Conservation (phyloP, 305 asterid species). For the Fraxinus greggii region DNA sequence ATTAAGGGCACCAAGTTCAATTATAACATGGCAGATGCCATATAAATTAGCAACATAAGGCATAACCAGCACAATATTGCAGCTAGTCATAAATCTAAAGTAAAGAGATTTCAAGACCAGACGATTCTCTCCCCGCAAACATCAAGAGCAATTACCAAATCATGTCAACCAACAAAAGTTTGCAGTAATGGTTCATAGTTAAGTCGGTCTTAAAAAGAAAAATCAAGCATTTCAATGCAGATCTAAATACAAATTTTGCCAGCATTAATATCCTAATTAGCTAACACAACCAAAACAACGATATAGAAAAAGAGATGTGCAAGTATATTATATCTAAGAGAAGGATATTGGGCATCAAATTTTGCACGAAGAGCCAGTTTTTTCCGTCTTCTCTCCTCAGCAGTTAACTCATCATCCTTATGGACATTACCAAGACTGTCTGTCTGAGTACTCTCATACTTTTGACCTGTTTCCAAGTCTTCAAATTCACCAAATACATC, state of each 20-base stretch:
- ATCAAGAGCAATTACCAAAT: slow-evolving; percentile 12
- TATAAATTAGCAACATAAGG: slow-evolving; percentile 7
- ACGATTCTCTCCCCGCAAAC: slow-evolving; percentile 9
- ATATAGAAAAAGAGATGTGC: slow-evolving; percentile 16
- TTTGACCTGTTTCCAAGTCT: slow-evolving; percentile 93
- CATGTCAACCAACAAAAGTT: slow-evolving; percentile 2
- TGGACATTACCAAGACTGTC: slow-evolving; percentile 30
- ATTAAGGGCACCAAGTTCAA: slow-evolving; percentile 57
- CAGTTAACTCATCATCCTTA: slow-evolving; percentile 45
- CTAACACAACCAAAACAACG: not conserved
- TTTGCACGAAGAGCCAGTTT: slow-evolving; percentile 89
- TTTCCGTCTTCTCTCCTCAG: slow-evolving; percentile 74
- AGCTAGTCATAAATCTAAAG: slow-evolving; percentile 4
- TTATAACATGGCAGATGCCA: slow-evolving; percentile 9
- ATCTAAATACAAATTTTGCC: not conserved
- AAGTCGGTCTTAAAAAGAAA: not conserved
- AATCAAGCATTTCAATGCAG: slow-evolving; percentile 12
- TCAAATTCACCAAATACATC: slow-evolving; percentile 76
- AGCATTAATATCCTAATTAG: slow-evolving; percentile 1
- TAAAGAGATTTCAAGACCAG: slow-evolving; percentile 9
- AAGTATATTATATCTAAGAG: slow-evolving; percentile 4
- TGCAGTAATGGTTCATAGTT: not conserved
- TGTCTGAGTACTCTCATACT: slow-evolving; percentile 43
- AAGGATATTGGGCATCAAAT: slow-evolving; percentile 94
- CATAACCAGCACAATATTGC: not conserved